These are phyloP conservation scores for Fusarium sp. DNA, from an alignment of 2,329 filamentous ascomycete genomes.

Conservation along the genomic window DNA sequence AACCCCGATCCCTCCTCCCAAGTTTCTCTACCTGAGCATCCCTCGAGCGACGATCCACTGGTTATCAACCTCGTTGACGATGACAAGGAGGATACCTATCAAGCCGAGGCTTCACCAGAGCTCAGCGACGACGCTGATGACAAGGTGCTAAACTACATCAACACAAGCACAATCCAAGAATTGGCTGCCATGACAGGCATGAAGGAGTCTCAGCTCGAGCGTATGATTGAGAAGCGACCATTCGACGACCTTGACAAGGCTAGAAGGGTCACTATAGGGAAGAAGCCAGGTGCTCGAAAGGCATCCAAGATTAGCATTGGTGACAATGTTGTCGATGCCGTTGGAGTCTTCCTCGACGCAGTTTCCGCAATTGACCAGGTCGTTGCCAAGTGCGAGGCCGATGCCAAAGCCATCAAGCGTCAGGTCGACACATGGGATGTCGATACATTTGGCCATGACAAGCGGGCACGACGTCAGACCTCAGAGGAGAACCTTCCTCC, in stretches of 20 bases:
- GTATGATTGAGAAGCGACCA: slow-evolving; percentile 76
- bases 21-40: slow-evolving; percentile 29
- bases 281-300: slow-evolving; percentile 57
- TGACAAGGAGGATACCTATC: slow-evolving; percentile 53
- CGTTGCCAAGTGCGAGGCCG: slow-evolving; percentile 75
- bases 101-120: slow-evolving; percentile 47
- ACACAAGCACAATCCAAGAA: slow-evolving; percentile 76
- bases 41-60: slow-evolving; percentile 49
- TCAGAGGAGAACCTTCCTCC: slow-evolving; percentile 51
- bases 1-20: slow-evolving; percentile 39
- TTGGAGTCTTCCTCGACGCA: slow-evolving; percentile 76
- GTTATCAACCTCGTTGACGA: slow-evolving; percentile 51
- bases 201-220: slow-evolving; percentile 71
- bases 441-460: slow-evolving; percentile 56
- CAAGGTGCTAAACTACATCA: slow-evolving; percentile 79
- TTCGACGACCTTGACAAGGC: slow-evolving; percentile 73
- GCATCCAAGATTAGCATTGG: slow-evolving; percentile 59
- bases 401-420: slow-evolving; percentile 66
- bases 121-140: slow-evolving; percentile 47
- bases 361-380: slow-evolving; percentile 85
- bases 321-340: slow-evolving; percentile 59
- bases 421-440: slow-evolving; percentile 59
- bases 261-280: slow-evolving; percentile 65
- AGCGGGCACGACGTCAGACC: slow-evolving; percentile 44
- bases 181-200: slow-evolving; percentile 83